Base-by-base conservation (phyloP, 164 flowering plant species). In the Nymphaea thermarum region DNA sequence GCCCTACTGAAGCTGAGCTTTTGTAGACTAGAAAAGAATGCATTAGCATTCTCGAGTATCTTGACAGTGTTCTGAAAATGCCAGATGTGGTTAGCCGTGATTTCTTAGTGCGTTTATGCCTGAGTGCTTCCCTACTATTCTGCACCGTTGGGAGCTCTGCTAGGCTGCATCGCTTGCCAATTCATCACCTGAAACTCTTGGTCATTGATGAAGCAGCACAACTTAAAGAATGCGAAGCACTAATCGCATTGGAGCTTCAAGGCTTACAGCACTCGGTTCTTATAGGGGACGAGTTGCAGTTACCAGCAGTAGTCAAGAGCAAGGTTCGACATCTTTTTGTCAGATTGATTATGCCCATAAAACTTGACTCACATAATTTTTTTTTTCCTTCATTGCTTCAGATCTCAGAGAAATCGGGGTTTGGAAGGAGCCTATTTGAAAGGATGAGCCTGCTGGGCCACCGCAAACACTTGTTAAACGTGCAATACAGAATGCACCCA, bases 121-220 rank as follows among this genome's bases (percentile, higher is more conserved):
- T 76, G 44, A 66, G 63, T 44, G 83, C 82, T 55, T 63, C 65
- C 2, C 64, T 85, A 4, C 44, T 83, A 42, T 80, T 86, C 43
- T 85, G 87, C 74, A 86, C 91, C 42, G 77, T 80, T 18, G 82
- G 83, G 3, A 71, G 74, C 63, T 76, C 84, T 3, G 67, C 45
- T 63, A 70, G 67, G 47, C 59, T 82, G 62, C 76, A 67, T 41
- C 16, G 2, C 14, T 11, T 16, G 1, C 67, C 51, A 42, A 71
- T 43, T 8, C 16, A 62, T 17, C 4, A 16, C 7, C 74, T 71
- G 3, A 44, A 78, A 44, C 51, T 80, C 64, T 66, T 82, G 57
- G 69, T 86, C 10, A 73, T 86, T 62, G 88, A 86, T 66, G 88
- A 83, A 77, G 90, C 85, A 10, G 85, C 87, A 3, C 86, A 83